A percentile compares a stretch with the other conserved stretches of the same genome.
Evolutionary conservation across 805 yeast species (phyloP).

Genomic region (Kodamaea jinghongensis): DNA sequence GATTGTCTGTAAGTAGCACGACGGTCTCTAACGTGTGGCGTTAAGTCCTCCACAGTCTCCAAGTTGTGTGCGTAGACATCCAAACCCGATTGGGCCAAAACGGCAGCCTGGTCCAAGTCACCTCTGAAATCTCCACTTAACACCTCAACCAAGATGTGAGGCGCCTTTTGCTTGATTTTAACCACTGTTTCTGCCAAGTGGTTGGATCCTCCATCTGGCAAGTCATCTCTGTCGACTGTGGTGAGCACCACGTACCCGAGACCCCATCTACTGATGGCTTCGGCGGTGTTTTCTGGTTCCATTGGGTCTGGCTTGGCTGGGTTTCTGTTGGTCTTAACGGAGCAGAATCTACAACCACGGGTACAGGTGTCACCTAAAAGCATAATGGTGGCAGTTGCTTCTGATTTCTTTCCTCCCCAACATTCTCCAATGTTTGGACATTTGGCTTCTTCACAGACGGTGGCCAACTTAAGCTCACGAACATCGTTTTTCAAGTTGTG

Average conservation of each 20-base stretch:
- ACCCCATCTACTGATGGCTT: slow-evolving; percentile 96
- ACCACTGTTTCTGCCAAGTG: slow-evolving; percentile 87
- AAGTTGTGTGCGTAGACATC: slow-evolving; percentile 97
- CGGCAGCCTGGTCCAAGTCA: slow-evolving; percentile 72
- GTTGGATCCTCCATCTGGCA: slow-evolving; percentile 87
- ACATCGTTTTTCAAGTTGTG: slow-evolving; percentile 81
- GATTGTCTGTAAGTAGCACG: slow-evolving; percentile 94
- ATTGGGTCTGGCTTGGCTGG: slow-evolving; percentile 91
- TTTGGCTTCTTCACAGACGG: slow-evolving; percentile 98
- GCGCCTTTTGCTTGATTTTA: slow-evolving; percentile 82
- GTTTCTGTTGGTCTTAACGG: slow-evolving; percentile 85
- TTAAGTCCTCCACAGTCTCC: slow-evolving; percentile 93
- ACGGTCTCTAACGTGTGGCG: slow-evolving; percentile 94
- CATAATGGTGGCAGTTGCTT: slow-evolving; percentile 98
- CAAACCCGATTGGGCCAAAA: slow-evolving; percentile 79
- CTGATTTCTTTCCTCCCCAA: slow-evolving; percentile 96
- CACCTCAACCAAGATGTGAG: slow-evolving; percentile 89
- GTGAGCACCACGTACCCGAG: slow-evolving; percentile 96
- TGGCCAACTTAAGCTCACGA: slow-evolving; percentile 81
- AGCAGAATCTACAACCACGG: slow-evolving; percentile 97
- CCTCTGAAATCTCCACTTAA: slow-evolving; percentile 96
- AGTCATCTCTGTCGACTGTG: slow-evolving; percentile 95
- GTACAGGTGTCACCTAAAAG: slow-evolving; percentile 98
- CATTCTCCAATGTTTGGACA: slow-evolving; percentile 99
- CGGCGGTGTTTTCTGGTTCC: slow-evolving; percentile 98